Base-by-base conservation (phyloP, 441 rosid genomes). In the Pelargonium australe region DNA sequence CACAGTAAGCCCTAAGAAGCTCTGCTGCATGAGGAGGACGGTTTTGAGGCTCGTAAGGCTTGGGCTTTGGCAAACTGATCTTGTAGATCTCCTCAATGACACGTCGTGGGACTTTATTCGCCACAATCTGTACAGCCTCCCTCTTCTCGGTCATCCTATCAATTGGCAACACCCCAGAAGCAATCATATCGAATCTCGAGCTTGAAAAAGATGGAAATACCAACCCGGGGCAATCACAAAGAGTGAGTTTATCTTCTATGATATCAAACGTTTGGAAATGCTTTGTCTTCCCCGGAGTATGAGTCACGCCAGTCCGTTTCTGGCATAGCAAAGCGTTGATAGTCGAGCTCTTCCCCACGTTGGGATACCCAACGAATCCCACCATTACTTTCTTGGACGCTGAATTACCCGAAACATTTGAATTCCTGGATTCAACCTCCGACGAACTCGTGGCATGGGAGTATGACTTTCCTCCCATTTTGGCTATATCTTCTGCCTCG, bases 331-430 rank as follows among this genome's bases (percentile, higher is more conserved):
- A 77, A 51, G 98, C 98, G 78, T 93, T 93, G 78, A 91, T 93
- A 17, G 96, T 91, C 2, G 98, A 93, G 65, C 98, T 91, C 74
- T 93, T 93, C 49, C 98, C 97, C 23, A 89, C 98, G 75, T 93
- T 93, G 4, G 98, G 98, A 75, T 89, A 93, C 68, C 98, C 98
- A 69, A 93, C 93, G 65, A 93, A 93, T 68, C 98, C 98, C 65
- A 87, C 96, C 61, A 85, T 78, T 58, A 86, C 98, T 65, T 73
- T 81, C 72, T 77, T 78, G 16, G 69, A 72, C 45, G 73, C 72
- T 7, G 69, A 71, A 63, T 75, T 69, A 74, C 73, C 77, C 31
- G 45, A 28, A 55, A 49, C 19, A 40, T 68, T 69, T 68, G 67
- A 70, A 63, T 37, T 77, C 37, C 71, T 61, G 44, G 82, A 71